phyloP scores from a whole-genome alignment of 345 rosid genomes.

The Arabis alpina region DNA sequence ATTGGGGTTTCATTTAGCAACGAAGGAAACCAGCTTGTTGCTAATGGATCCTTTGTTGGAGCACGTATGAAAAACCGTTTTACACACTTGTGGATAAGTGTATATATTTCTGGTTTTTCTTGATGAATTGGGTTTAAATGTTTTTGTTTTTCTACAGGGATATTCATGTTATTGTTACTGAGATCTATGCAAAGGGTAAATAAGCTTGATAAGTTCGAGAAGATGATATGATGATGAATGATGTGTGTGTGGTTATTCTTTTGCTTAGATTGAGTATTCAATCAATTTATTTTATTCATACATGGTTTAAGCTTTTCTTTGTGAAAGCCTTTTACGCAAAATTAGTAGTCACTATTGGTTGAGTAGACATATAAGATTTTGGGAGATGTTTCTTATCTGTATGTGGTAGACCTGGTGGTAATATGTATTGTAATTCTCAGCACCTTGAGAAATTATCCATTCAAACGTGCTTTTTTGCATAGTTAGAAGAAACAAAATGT shows the following conservation, averaged over 20 bases:
- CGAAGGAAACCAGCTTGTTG: constrained; percentile 71
- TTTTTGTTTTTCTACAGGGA: constrained; percentile 53
- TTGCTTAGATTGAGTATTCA: no score
- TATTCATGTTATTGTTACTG: constrained; percentile 59
- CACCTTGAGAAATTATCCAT: no score
- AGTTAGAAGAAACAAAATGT: no score
- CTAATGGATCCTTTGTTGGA: constrained; percentile 75
- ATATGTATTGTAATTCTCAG: no score
- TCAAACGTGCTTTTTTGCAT: no score
- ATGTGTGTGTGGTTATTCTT: constrained; percentile 29
- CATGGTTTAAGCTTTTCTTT: no score
- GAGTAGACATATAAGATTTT: no score
- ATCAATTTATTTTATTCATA: no score
- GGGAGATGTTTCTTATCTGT: no score
- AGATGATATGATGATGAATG: constrained; percentile 65
- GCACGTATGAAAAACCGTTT: constrained; percentile 64
- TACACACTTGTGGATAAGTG: neutral
- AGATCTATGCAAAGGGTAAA: constrained; percentile 84
- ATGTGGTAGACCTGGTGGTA: no score
- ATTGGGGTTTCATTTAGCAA: constrained; percentile 72
- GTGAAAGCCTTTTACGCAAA: no score
- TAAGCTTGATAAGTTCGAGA: constrained; percentile 85
- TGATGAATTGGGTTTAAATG: constrained; percentile 1
- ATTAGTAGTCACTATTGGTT: no score
- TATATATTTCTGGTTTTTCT: neutral